Evolutionary conservation across 2,329 filamentous ascomycete species (phyloP).

Genomic region (Leptodontidium sp.): DNA sequence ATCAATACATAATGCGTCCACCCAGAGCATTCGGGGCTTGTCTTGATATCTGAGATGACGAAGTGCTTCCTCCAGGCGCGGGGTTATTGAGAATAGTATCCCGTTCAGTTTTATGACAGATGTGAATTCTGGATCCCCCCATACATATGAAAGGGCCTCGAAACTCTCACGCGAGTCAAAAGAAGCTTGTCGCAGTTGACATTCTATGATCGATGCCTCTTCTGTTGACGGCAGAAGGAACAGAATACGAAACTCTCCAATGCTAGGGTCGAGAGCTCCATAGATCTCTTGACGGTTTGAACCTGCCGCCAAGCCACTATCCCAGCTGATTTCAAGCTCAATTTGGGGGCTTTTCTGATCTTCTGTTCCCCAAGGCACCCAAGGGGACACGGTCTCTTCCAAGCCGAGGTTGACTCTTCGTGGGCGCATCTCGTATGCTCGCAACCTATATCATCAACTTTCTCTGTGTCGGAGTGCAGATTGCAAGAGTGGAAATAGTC

Average conservation of each 20-base stretch:
- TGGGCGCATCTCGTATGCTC: no score
- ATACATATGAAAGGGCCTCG: constrained; percentile 14
- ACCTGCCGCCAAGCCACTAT: not conserved
- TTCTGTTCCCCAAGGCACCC: no score
- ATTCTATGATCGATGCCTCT: not conserved
- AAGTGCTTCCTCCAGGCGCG: constrained; percentile 4
- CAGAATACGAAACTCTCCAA: not conserved
- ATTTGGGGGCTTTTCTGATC: no score
- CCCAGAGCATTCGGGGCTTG: not conserved
- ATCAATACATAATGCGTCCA: constrained; percentile 11
- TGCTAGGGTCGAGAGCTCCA: not conserved
- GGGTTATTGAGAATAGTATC: not conserved
- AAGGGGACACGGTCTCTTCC: no score
- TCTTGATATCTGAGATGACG: not conserved
- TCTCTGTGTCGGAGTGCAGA: no score
- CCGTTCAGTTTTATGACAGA: not conserved
- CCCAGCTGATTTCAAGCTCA: not conserved
- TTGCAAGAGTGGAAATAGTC: no score
- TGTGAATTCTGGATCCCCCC: constrained; percentile 1
- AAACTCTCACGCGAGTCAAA: not conserved
- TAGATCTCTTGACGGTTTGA: not conserved
- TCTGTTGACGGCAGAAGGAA: not conserved
- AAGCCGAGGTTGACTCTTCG: no score
- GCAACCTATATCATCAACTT: no score
- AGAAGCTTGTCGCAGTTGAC: not conserved